Percentiles rank a stretch among this genome's conserved stretches.
Conservation (phyloP, 2,329 filamentous ascomycete species). For the Arthrobotrys musiformis region DNA sequence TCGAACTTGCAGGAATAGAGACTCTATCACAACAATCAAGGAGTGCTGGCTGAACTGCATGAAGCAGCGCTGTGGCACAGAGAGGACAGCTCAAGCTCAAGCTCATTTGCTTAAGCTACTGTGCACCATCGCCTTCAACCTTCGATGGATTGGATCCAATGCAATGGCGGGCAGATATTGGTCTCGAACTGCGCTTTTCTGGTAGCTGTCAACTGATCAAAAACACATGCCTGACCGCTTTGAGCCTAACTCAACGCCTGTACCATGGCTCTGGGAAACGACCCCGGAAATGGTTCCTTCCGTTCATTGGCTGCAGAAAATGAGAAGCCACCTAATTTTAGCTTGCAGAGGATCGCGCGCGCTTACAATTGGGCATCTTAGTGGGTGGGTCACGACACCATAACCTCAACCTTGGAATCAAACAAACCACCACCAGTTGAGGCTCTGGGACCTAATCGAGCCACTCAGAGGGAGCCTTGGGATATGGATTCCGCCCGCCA, state of each 20-base stretch:
- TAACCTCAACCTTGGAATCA: slow-evolving; percentile 34
- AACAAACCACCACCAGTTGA: slow-evolving; percentile 43
- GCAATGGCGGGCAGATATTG: background rate
- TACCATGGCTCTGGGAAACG: slow-evolving; percentile 50
- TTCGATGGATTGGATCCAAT: background rate
- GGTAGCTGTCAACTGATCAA: slow-evolving; percentile 24
- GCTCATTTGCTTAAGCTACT: too few relatives aligned
- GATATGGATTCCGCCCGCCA: slow-evolving; percentile 22
- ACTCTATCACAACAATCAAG: too few relatives aligned
- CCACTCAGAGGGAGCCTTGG: slow-evolving; percentile 29
- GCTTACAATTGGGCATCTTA: slow-evolving; percentile 44
- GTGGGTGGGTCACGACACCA: slow-evolving; percentile 35
- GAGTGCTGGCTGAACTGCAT: too few relatives aligned
- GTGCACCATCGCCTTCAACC: too few relatives aligned
- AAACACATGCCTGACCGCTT: slow-evolving; percentile 35
- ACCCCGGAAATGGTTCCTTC: slow-evolving; percentile 18
- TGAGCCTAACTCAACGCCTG: slow-evolving; percentile 24
- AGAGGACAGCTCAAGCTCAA: too few relatives aligned
- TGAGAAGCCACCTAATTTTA: slow-evolving; percentile 55
- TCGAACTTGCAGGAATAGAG: too few relatives aligned
- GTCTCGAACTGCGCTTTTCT: slow-evolving; percentile 6
- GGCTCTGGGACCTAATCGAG: slow-evolving; percentile 18
- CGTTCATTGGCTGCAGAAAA: slow-evolving; percentile 30
- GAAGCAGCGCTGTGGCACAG: too few relatives aligned
- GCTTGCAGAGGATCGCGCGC: slow-evolving; percentile 44